phyloP scores from a whole-genome alignment of 73 alveolate genomes.

The Tetrahymena elliotti region DNA sequence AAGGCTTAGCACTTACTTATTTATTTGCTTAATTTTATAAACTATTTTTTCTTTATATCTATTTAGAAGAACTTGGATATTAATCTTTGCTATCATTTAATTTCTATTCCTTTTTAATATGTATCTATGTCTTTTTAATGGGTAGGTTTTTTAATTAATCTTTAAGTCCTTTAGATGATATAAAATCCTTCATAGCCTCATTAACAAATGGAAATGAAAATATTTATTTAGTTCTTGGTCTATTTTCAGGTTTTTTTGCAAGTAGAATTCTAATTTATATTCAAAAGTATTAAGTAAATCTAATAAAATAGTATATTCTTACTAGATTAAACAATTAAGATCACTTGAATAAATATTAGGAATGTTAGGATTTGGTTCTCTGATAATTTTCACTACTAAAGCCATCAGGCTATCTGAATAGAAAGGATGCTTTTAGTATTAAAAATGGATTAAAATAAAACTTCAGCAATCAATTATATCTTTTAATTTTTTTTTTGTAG shows the following conservation, averaged over 20 bases:
- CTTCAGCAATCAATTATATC: neutral
- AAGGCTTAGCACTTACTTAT: neutral
- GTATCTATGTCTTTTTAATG: neutral
- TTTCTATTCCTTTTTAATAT: neutral
- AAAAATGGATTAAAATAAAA: neutral
- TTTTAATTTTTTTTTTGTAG: neutral
- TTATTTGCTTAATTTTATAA: neutral
- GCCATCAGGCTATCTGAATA: conserved; percentile 85
- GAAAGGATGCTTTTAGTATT: conserved; percentile 82
- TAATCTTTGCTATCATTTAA: neutral
- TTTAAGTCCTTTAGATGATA: neutral
- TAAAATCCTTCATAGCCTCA: neutral
- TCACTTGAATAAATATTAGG: conserved; percentile 68
- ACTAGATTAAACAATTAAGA: conserved; percentile 1
- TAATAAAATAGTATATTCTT: neutral
- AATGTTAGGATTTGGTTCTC: conserved; percentile 75
- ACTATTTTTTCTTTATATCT: neutral
- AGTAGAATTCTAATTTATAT: neutral
- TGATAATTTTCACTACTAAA: conserved; percentile 70
- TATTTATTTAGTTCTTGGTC: neutral
- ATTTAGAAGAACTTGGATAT: neutral
- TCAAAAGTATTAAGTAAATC: neutral
- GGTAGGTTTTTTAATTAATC: neutral
- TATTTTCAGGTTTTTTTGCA: neutral
- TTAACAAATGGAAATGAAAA: neutral